Evolutionary conservation across 164 flowering plant genomes (phyloP).

Genomic region (Chimonanthus salicifolius): DNA sequence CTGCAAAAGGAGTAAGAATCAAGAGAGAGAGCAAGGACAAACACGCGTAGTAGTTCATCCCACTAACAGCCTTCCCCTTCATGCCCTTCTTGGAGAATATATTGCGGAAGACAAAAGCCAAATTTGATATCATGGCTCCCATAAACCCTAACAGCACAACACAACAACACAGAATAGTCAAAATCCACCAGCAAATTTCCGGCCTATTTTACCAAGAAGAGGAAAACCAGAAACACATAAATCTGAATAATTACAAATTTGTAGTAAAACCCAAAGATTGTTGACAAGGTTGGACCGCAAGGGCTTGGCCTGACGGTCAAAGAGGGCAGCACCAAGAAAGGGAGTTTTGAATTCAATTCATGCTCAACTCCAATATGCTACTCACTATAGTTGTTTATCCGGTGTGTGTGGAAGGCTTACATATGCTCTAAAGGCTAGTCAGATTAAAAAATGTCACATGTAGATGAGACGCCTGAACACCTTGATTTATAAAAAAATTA

Average conservation of each 20-base stretch:
- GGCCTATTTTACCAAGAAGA: neutral
- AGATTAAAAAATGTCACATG: too few species aligned
- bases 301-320: too few species aligned
- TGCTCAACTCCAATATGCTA: too few species aligned
- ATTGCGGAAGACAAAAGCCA: conserved; percentile 60
- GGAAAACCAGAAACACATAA: neutral
- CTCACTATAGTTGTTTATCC: too few species aligned
- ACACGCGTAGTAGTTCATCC: conserved; percentile 69
- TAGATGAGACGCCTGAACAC: too few species aligned
- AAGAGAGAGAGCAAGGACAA: conserved; percentile 49
- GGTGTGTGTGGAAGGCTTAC: too few species aligned
- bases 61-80: conserved; percentile 65
- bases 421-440: too few species aligned
- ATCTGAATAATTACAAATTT: neutral
- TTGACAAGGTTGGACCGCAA: too few species aligned
- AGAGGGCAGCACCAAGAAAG: too few species aligned
- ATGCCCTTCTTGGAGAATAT: conserved; percentile 65
- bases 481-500: too few species aligned
- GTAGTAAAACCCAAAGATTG: too few species aligned
- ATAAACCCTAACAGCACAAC: conserved; percentile 36
- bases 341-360: too few species aligned
- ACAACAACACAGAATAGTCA: neutral
- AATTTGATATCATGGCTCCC: conserved; percentile 63
- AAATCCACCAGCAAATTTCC: neutral
- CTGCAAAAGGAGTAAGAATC: conserved; percentile 72